Base-by-base conservation (phyloP, 176 grass and related monocot genomes). In the Bromus sterilis region DNA sequence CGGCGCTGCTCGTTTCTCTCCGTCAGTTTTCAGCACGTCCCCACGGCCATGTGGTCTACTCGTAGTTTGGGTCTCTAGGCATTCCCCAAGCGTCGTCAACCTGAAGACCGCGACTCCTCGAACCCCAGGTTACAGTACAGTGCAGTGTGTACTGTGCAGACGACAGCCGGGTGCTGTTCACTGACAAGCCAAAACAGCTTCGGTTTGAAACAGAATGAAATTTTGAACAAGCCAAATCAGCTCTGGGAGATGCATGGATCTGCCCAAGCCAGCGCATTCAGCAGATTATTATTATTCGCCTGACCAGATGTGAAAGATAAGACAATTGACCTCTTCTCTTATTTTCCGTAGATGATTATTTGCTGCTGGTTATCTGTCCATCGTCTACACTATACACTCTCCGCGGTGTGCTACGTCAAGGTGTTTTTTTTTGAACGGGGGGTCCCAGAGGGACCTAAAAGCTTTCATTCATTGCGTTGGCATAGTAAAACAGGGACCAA, bases 41-140 rank as follows among this genome's bases (percentile, higher is more conserved):
- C 43, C 58, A 56, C 65, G 34, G 43, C 32, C 72, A 76, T 66
- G 82, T 84, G 72, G 29, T 55, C 81, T 55, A n/a, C n/a, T n/a
- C n/a, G n/a, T n/a, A 16, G 66, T 32, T 66, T 36, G 32, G 56
- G 56, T 2, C 56, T 56, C 26, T 24, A 20, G 25, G 11, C 78
- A 4, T 35, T 32, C 71, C 33, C 48, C 74, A 57, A 24, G 71
- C 9, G 21, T 31, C 9, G 21, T 31, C 44, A 25, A 35, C 60
- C 42, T 36, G 12, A 66, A 79, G 28, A 32, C 11, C 46, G 44
- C 20, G 34, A 39, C 64, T 37, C 64, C 63, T 37, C 6, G 28
- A 29, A 55, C 6, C 14, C 14, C 46, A 23, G 46, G 71, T 12
- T 51, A 16, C 29, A 0, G 11, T 9, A 5, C 63, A 23, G 20